Evolutionary conservation across 768 basidiomycete species (phyloP), one percentile per base, ranked within the genome.

Genomic region (Auricularia sp.): DNA sequence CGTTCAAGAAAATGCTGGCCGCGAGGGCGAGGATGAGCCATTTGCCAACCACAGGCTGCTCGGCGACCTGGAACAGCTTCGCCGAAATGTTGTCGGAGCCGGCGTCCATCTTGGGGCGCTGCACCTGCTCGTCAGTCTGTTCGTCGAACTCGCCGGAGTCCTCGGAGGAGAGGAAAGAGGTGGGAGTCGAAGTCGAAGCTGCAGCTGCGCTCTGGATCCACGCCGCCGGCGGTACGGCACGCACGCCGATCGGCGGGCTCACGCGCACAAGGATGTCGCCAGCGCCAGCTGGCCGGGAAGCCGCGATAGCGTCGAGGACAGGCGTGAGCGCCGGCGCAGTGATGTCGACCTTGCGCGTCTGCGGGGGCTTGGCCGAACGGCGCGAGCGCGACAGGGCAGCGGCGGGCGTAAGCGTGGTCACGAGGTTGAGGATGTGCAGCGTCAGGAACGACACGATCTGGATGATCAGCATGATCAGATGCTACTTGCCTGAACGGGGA

Each of bases 21-120:
- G 86, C 89, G 29, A 99, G 84, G 16, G 90, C 80, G 64, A 91
- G 81, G 61, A 98, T 91, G 72, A 98, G 94, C 90, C 92, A 95
- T 77, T 98, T 98, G 70, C 85, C 87, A 66, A 98, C 77, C 61
- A 98, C 84, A 1, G 96, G 96, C 71, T 99, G 56, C 34, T 59
- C 56, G 2, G 56, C 56, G 16, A 59, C 12, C 23, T 59, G 29
- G 34, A 59, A 59, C 56, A 59, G 29, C 23, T 29, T 35, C 29
- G 56, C 8, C 16, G 29, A 33, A 10, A 59, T 12, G 8, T 7
- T 42, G 39, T 14, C 39, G 11, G 47, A 18, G 11, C 18, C 47
- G 47, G 47, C 7, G 47, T 16, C 14, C 47, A 51, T 51, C 47
- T 16, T 65, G 44, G 47, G 58, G 36, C 64, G 33, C 61, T 42